Evolutionary conservation across 371 early-diverging fungal genomes (phyloP), one percentile per base, ranked within the genome.

Genomic region (Blakeslea trispora): DNA sequence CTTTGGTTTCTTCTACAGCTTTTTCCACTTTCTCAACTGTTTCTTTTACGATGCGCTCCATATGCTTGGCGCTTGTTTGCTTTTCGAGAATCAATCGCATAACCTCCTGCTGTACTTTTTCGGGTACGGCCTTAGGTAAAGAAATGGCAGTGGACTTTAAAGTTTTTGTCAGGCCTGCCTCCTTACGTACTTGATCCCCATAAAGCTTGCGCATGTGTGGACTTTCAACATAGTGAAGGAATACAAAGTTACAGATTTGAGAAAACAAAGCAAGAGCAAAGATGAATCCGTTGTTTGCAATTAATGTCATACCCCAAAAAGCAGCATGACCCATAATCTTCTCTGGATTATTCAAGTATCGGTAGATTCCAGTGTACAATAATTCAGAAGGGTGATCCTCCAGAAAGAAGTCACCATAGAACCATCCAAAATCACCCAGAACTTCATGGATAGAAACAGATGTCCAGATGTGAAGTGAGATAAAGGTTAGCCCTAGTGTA

Each of bases 401-500:
- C 31, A 93, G 81, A 66, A 93, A 93, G 10, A 91, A 91, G 51
- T 91, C 93, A n/a, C 88, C 91, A 72, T 90, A 91, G 65, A 92
- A 85, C 94, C 94, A 97, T 3, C 96, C 96, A 67, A 89, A 91
- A 50, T 92, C 90, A 23, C 96, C 96, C 49, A 95, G 81, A 5
- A 88, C 92, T 64, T 93, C 90, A 75, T 89, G 92, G 18, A 94
- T 88, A 1, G 93, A 89, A 10, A 84, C 71, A 8, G 93, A 83
- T 10, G 90, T 92, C 91, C 93, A 95, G 18, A 88, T 63, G 58
- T 97, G 96, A 41, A 97, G 74, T 0, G 82, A 72, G 44, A 95
- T 88, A 50, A 96, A 74, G 3, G 92, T 67, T 63, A 77, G 48
- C 13, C 91, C 93, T 9, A 92, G 68, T 0, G 85, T 88, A 61